These are phyloP conservation scores for Aquilaria sinensis DNA, from an alignment of 345 rosid species.

Conservation along the genomic window DNA sequence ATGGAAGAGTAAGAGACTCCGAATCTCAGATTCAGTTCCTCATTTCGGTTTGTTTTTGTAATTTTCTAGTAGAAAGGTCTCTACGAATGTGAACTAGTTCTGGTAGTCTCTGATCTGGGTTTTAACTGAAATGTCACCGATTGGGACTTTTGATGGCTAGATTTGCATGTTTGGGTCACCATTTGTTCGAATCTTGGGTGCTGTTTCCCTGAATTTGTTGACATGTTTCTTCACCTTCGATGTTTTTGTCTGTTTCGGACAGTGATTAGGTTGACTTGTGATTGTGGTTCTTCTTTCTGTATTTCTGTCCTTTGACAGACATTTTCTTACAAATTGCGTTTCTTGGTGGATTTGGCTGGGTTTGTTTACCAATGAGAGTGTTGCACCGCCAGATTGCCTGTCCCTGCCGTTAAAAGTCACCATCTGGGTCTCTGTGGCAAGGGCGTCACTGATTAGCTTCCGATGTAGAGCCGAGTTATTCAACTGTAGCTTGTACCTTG, in stretches of 20 bases:
- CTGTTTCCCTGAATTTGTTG: neutral
- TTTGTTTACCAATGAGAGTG: too few species aligned
- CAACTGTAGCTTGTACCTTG: too few species aligned
- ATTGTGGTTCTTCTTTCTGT: neutral
- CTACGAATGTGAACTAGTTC: neutral
- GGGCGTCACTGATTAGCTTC: too few species aligned
- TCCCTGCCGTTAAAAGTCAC: too few species aligned
- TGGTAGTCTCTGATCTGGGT: neutral
- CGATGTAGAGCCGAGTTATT: too few species aligned
- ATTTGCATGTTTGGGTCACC: neutral
- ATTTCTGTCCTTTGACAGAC: neutral
- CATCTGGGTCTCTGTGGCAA: too few species aligned
- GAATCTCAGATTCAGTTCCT: slow-evolving; percentile 6
- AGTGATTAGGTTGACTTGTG: neutral
- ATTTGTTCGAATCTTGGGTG: neutral
- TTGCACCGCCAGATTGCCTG: too few species aligned
- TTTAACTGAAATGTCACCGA: neutral
- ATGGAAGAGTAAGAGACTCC: slow-evolving; percentile 49
- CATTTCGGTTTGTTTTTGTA: slow-evolving; percentile 3
- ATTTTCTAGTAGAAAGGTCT: slow-evolving; percentile 33
- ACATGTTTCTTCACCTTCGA: slow-evolving; percentile 15
- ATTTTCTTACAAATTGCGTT: neutral
- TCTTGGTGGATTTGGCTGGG: neutral
- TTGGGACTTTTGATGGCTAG: slow-evolving; percentile 6
- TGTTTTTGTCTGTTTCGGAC: neutral